phyloP scores from a whole-genome alignment of 2,329 filamentous ascomycete genomes.

The Incumbomyces delicatus region DNA sequence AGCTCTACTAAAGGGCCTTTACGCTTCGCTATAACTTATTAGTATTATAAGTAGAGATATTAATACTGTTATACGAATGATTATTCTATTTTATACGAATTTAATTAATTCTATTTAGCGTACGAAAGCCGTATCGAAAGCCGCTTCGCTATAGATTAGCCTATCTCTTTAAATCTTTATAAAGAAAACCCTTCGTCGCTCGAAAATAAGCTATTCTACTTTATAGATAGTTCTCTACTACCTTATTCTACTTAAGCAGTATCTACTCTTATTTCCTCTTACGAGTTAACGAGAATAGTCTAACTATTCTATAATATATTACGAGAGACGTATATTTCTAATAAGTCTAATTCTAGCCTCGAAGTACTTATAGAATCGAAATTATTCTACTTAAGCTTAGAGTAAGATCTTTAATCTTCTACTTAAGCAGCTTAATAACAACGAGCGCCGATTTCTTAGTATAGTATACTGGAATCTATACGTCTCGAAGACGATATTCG shows the following conservation, averaged over 20 bases:
- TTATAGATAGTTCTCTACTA: slow-evolving; percentile 96
- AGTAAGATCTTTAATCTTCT: slow-evolving; percentile 98
- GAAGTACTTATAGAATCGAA: slow-evolving; percentile 95
- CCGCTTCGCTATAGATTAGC: slow-evolving; percentile 53
- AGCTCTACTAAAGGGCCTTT: no score
- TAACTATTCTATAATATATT: slow-evolving; percentile 69
- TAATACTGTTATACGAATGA: slow-evolving; percentile 16
- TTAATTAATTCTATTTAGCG: slow-evolving; percentile 98
- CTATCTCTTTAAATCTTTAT: slow-evolving; percentile 91
- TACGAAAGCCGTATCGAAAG: slow-evolving; percentile 55
- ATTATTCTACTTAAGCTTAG: slow-evolving; percentile 95
- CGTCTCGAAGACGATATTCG: slow-evolving; percentile 78
- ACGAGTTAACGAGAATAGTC: slow-evolving; percentile 76
- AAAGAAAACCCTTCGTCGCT: slow-evolving; percentile 89
- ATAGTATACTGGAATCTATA: slow-evolving; percentile 93
- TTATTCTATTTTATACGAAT: slow-evolving; percentile 76
- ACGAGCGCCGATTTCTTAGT: slow-evolving; percentile 83
- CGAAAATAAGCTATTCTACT: slow-evolving; percentile 93
- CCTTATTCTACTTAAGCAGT: slow-evolving; percentile 82
- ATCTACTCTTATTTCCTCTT: slow-evolving; percentile 73
- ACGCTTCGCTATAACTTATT: no score
- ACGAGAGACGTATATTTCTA: slow-evolving; percentile 94
- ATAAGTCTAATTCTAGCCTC: slow-evolving; percentile 90
- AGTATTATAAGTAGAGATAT: no score
- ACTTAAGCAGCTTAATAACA: slow-evolving; percentile 88